phyloP scores from a whole-genome alignment of 192 early-diverging fungal genomes.

The Ambispora gerdemannii region DNA sequence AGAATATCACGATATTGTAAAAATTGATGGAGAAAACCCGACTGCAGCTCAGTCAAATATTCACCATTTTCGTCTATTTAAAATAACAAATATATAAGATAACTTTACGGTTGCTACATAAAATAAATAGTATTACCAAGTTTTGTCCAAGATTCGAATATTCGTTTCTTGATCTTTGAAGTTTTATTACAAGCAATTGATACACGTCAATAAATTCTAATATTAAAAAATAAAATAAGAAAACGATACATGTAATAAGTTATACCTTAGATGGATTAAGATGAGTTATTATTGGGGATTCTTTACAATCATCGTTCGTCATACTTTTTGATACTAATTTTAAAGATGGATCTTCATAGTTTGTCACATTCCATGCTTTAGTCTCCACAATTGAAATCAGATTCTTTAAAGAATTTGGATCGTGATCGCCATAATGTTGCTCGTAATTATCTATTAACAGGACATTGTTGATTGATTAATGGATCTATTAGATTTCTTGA shows the following conservation, averaged over 20 bases:
- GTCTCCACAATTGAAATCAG: slow-evolving; percentile 35
- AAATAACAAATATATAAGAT: no score
- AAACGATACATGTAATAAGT: neutral
- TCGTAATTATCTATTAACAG: slow-evolving; percentile 31
- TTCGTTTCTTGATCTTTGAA: slow-evolving; percentile 17
- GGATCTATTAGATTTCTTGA: neutral
- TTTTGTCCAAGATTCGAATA: slow-evolving; percentile 11
- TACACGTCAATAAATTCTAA: neutral
- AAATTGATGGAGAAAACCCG: slow-evolving; percentile 56
- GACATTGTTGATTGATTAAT: neutral
- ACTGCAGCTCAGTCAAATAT: slow-evolving; percentile 57
- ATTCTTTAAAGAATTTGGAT: slow-evolving; percentile 32
- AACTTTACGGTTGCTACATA: no score
- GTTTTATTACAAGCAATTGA: neutral
- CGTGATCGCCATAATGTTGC: slow-evolving; percentile 40
- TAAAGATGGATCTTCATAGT: slow-evolving; percentile 35
- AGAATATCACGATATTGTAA: slow-evolving; percentile 77
- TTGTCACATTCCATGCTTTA: slow-evolving; percentile 40
- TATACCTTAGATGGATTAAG: neutral
- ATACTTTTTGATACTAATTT: slow-evolving; percentile 31
- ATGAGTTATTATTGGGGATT: neutral
- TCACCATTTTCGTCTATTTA: slow-evolving; percentile 32
- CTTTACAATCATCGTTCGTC: neutral
- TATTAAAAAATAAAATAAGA: neutral
- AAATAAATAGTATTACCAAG: neutral